Percentiles rank a stretch among this genome's conserved stretches.
These are phyloP conservation scores for Exutisphaerella laricina DNA, from an alignment of 2,329 filamentous ascomycete species.

Conservation along the genomic window DNA sequence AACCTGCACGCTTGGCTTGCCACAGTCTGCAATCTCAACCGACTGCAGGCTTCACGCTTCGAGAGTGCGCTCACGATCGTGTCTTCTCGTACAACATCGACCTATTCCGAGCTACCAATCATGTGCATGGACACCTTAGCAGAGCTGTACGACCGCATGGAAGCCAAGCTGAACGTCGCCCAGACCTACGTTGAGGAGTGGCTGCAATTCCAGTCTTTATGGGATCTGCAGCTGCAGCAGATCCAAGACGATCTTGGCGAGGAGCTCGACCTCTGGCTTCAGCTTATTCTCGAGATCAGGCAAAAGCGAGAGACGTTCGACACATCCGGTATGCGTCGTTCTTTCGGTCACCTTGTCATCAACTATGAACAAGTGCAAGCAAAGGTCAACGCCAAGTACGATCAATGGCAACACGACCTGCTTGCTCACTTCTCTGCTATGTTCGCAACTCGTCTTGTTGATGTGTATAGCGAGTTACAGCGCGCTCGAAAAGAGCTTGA, in stretches of 20 bases:
- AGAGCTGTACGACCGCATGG: constrained; percentile 75
- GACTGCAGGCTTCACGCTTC: constrained; percentile 92
- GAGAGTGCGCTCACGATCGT: constrained; percentile 71
- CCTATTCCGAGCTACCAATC: constrained; percentile 79
- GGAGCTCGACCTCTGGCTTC: constrained; percentile 85
- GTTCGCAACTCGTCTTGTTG: constrained; percentile 82
- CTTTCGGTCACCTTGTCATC: constrained; percentile 89
- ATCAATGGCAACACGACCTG: constrained; percentile 99
- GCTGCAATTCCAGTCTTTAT: constrained; percentile 96
- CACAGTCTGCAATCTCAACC: constrained; percentile 83
- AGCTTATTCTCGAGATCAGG: constrained; percentile 92
- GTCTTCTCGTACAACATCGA: constrained; percentile 56
- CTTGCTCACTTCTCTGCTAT: constrained; percentile 86
- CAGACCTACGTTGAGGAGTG: constrained; percentile 90
- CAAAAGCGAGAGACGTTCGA: constrained; percentile 96
- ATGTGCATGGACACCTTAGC: constrained; percentile 74
- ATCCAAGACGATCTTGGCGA: constrained; percentile 90
- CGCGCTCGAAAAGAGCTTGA: constrained; percentile 87
- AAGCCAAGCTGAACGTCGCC: constrained; percentile 74
- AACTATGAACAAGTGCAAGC: constrained; percentile 99
- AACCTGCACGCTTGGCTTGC: constrained; percentile 93
- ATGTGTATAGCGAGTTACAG: constrained; percentile 86
- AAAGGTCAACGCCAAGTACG: constrained; percentile 98
- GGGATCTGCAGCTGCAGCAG: constrained; percentile 94
- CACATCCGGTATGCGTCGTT: constrained; percentile 86